A percentile compares a stretch with the other conserved stretches of the same genome.
These are phyloP conservation scores for Mangifera indica DNA, from an alignment of 345 rosid species.

Conservation along the genomic window DNA sequence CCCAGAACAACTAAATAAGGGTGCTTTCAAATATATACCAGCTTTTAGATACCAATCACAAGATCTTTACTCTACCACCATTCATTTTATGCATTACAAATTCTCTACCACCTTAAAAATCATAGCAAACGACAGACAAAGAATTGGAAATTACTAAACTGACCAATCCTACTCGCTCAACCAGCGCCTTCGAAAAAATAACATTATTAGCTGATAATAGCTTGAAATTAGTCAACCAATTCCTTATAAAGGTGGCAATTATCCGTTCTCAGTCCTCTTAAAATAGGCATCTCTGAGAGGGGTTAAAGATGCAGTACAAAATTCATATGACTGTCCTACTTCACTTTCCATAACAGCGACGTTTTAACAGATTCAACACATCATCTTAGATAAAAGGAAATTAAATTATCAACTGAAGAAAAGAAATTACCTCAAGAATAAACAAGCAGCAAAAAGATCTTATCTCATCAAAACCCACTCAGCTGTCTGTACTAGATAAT, in stretches of 20 bases:
- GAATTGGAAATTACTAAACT: background rate
- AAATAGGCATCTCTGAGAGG: background rate
- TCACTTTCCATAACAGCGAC: background rate
- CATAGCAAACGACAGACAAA: background rate
- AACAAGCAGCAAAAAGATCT: too few relatives aligned
- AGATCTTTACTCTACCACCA: background rate
- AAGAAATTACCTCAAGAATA: constrained; percentile 3
- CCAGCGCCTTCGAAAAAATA: background rate
- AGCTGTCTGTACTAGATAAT: background rate
- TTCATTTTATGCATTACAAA: constrained; percentile 1
- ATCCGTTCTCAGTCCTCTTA: background rate
- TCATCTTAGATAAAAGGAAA: too few relatives aligned
- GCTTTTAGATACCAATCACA: background rate
- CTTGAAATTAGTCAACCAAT: background rate
- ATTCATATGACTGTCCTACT: background rate
- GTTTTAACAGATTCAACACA: too few relatives aligned
- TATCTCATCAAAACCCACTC: background rate
- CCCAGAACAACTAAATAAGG: background rate
- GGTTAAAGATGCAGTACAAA: background rate
- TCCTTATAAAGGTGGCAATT: background rate
- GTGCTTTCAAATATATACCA: constrained; percentile 13
- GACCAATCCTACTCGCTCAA: background rate
- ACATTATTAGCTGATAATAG: background rate
- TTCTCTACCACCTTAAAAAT: constrained; percentile 8
- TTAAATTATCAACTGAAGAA: background rate